phyloP scores from a whole-genome alignment of 768 basidiomycete genomes.

The Paxillus ammoniavirescens region DNA sequence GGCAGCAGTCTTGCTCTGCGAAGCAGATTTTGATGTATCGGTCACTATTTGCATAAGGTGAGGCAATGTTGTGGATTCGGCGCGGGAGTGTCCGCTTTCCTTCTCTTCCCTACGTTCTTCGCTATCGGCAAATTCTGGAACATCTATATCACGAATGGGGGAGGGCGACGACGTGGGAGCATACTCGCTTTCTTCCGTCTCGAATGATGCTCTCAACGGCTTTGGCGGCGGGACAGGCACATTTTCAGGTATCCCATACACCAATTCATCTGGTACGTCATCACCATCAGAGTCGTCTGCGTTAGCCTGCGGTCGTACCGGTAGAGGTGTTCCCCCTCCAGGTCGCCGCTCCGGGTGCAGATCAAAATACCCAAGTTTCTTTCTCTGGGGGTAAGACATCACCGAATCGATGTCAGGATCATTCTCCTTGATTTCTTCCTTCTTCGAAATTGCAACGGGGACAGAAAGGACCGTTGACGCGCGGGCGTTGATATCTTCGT shows the following conservation, averaged over 20 bases:
- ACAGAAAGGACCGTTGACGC: conserved; percentile 17
- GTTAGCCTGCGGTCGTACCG: conserved; percentile 27
- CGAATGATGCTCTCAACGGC: conserved; percentile 30
- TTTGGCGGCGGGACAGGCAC: conserved; percentile 17
- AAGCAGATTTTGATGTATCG: conserved; percentile 16
- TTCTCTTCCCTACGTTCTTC: conserved; percentile 23
- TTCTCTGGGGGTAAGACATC: conserved; percentile 34
- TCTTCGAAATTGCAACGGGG: conserved; percentile 10
- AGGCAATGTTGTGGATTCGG: conserved; percentile 31
- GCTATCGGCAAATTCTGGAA: conserved; percentile 25
- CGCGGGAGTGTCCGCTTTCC: conserved; percentile 23
- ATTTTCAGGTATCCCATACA: conserved; percentile 28
- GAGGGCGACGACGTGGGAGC: conserved; percentile 29
- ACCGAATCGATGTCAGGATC: conserved; percentile 47
- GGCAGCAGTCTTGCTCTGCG: conserved; percentile 65
- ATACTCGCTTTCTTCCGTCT: conserved; percentile 34
- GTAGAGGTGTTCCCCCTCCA: conserved; percentile 12
- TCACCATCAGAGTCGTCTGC: conserved; percentile 35
- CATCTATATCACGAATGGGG: conserved; percentile 28
- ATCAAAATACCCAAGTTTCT: conserved; percentile 71
- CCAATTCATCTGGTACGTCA: conserved; percentile 33
- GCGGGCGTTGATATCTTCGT: conserved; percentile 34
- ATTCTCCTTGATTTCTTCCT: conserved; percentile 39
- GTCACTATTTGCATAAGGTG: conserved; percentile 4
- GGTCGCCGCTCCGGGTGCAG: conserved; percentile 71